phyloP scores from a whole-genome alignment of 495 filamentous ascomycete genomes.

The Penicillium odoratum region DNA sequence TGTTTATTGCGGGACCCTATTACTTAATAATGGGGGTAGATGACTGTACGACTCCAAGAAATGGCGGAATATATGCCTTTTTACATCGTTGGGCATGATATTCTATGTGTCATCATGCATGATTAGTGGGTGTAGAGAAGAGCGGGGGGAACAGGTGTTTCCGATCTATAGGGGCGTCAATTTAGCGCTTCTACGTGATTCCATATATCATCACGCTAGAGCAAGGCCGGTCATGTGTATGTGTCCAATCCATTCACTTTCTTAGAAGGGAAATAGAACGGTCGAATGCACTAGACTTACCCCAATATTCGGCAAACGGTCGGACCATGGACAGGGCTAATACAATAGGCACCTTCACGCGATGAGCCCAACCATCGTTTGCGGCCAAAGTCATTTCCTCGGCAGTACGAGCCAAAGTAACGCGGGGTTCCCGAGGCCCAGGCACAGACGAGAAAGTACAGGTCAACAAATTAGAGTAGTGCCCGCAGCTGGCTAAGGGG shows the following conservation, averaged over 20 bases:
- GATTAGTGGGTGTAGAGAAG: background rate
- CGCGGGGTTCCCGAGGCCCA: conserved; percentile 5
- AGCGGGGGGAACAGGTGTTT: background rate
- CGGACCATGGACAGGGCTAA: background rate
- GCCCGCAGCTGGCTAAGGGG: background rate
- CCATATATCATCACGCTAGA: background rate
- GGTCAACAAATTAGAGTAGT: conserved; percentile 5
- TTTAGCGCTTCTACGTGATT: background rate
- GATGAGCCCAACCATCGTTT: background rate
- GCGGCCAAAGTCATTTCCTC: background rate
- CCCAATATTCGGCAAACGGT: background rate
- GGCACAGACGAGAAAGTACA: background rate
- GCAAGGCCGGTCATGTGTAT: background rate
- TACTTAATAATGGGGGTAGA: conserved; percentile 21
- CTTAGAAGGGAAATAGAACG: conserved; percentile 1
- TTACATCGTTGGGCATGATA: background rate
- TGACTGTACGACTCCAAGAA: background rate
- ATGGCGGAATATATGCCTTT: background rate
- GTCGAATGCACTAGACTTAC: background rate
- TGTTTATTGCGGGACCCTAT: conserved; percentile 26
- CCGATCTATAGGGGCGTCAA: background rate
- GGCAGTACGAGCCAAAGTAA: background rate
- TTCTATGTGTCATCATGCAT: conserved; percentile 1
- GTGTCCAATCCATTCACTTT: background rate
- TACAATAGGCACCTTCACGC: background rate